A percentile compares a stretch with the other conserved stretches of the same genome.
Evolutionary conservation across 2,329 filamentous ascomycete species (phyloP).

Genomic region (Fusarium sublunatum): DNA sequence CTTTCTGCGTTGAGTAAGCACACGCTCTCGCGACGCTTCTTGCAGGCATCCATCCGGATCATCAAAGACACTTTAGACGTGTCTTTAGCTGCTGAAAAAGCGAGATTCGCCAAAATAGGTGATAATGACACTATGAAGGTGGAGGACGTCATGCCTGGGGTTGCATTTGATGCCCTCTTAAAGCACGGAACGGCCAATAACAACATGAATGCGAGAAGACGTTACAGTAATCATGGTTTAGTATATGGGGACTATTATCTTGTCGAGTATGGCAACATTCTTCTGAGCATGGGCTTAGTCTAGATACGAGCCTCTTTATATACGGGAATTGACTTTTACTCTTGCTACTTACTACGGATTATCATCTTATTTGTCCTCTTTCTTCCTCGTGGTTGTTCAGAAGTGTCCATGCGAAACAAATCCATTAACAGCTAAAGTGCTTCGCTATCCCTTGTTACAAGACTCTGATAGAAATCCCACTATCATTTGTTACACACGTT

Average conservation of each 20-base stretch:
- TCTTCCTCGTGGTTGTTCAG: too few species aligned
- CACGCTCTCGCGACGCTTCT: conserved; percentile 25
- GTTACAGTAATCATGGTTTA: conserved; percentile 54
- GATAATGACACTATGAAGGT: conserved; percentile 31
- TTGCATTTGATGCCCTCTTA: conserved; percentile 47
- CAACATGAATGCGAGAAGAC: conserved; percentile 45
- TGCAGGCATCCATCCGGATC: conserved; percentile 45
- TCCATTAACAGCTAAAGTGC: too few species aligned
- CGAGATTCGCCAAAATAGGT: conserved; percentile 8
- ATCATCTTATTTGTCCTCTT: too few species aligned
- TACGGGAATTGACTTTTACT: neutral
- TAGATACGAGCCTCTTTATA: neutral
- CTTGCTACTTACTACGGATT: too few species aligned
- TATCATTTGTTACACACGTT: neutral
- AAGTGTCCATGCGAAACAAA: too few species aligned
- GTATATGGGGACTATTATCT: conserved; percentile 64
- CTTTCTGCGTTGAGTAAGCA: conserved; percentile 35
- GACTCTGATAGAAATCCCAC: neutral
- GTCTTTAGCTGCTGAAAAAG: conserved; percentile 44
- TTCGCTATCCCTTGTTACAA: neutral
- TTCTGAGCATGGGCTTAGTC: conserved; percentile 52
- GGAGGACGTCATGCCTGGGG: neutral
- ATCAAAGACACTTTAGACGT: conserved; percentile 48
- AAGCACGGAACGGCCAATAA: conserved; percentile 51
- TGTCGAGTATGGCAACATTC: conserved; percentile 58